Base-by-base conservation (phyloP, 1,139 yeast genomes). In the Zygoascus meyerae region DNA sequence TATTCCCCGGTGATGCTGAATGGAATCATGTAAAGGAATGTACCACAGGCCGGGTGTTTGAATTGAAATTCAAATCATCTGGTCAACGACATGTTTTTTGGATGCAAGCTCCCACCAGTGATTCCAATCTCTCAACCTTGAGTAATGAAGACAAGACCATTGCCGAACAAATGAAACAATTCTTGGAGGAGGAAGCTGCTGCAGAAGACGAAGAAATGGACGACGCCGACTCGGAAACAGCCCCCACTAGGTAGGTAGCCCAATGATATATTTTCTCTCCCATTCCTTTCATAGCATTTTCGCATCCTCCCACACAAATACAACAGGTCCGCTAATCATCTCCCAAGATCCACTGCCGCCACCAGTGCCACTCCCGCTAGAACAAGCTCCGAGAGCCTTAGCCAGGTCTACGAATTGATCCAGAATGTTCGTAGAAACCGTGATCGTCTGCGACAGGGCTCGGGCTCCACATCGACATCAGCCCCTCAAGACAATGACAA, bases 1-100 rank as follows among this genome's bases (percentile, higher is more conserved):
- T 92, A 46, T 83, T 92, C 56, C 96, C 97, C 0, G 97, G 97
- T 2, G 97, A 92, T 62, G 95, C 90, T 38, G 79, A 83, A 41
- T 86, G 95, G 81, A 77, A 78, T 49, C 87, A 78, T 48, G 79
- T 89, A 40, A 69, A 74, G 45, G 79, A 90, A 18, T 84, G 95
- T 63, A 77, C 72, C 44, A 79, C 87, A 2, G 97, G 97, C 9
- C 73, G 98, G 53, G 89, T 92, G 26, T 84, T 83, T 65, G 86
- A 89, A 48, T 74, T 92, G 64, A 79, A 85, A 48, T 89, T 89
- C 65, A 72, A 78, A 59, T 81, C 92, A 52, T 84, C 95, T 5
- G 94, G 95, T 37, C 89, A 90, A 49, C 83, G 83, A 63, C 78
- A 79, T 60, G 73, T 90, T 65, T 92, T 83, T 67, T 92, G 98